Conservation (phyloP, 129 eudicot genomes). For the Cynara cardunculus region DNA sequence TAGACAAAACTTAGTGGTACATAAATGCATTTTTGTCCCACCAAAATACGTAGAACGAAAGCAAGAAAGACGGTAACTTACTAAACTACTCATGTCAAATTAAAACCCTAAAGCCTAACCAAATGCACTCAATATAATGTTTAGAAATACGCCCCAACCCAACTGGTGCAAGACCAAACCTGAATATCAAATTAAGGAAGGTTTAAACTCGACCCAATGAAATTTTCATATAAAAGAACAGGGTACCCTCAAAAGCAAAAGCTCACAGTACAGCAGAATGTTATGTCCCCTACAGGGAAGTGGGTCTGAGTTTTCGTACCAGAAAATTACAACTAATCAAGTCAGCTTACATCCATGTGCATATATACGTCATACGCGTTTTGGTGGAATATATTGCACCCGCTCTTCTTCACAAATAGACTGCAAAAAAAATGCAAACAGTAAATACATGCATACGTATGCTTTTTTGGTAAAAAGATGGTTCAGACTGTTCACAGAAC, state of each 20-base stretch:
- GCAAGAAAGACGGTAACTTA: not conserved
- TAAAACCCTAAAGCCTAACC: not conserved
- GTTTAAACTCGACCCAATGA: not conserved
- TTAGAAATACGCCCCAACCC: too few relatives aligned
- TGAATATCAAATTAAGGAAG: not conserved
- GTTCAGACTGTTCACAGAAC: constrained; percentile 28
- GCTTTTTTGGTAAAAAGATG: not conserved
- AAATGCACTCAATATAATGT: too few relatives aligned
- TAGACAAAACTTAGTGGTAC: too few relatives aligned
- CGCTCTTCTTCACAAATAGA: constrained; percentile 63
- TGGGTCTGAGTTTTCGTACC: not conserved
- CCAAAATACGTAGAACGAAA: too few relatives aligned
- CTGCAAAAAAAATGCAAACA: constrained; percentile 36
- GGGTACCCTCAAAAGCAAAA: not conserved
- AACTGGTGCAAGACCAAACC: not conserved
- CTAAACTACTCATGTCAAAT: too few relatives aligned
- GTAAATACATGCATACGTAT: not conserved
- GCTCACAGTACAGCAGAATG: not conserved
- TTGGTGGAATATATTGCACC: constrained; percentile 57
- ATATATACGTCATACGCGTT: constrained; percentile 36
- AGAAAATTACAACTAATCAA: constrained; percentile 12
- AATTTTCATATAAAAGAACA: not conserved
- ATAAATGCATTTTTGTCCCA: too few relatives aligned
- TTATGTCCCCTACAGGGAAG: constrained; percentile 13
- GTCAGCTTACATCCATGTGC: constrained; percentile 3